These are phyloP conservation scores for Heterobasidion irregulare DNA, from an alignment of 1,284 basidiomycete species.

Conservation along the genomic window DNA sequence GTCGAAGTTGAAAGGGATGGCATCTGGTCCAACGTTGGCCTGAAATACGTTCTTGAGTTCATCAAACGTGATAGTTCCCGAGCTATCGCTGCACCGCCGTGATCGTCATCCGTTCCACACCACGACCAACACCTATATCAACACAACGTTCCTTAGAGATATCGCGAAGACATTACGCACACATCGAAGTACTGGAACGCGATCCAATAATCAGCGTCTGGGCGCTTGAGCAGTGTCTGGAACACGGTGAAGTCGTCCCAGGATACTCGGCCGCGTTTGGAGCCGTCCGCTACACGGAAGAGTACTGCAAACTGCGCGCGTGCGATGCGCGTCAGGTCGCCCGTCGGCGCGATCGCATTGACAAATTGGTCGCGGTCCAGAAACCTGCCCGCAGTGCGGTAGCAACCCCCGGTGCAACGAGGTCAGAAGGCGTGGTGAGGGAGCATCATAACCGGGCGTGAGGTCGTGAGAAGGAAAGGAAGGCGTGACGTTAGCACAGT, in stretches of 20 bases:
- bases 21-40: constrained; percentile 69
- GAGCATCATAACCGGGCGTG: neutral
- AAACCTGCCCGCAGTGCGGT: constrained; percentile 38
- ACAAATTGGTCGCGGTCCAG: constrained; percentile 82
- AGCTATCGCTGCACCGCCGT: constrained; percentile 55
- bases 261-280: constrained; percentile 72
- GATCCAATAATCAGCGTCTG: constrained; percentile 93
- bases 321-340: constrained; percentile 78
- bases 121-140: neutral
- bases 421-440: neutral
- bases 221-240: constrained; percentile 81
- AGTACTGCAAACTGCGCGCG: constrained; percentile 82
- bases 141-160: neutral
- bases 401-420: neutral
- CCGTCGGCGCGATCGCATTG: constrained; percentile 83
- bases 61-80: constrained; percentile 84
- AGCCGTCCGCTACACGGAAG: constrained; percentile 84
- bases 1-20: constrained; percentile 93
- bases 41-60: constrained; percentile 90
- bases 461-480: neutral
- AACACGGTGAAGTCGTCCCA: constrained; percentile 95
- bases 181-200: constrained; percentile 95
- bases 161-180: constrained; percentile 38
- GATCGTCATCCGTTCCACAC: neutral
- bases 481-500: neutral